Evolutionary conservation across 2,329 filamentous ascomycete species (phyloP), one percentile per base, ranked within the genome.

Genomic region (Paecilomyces sp.): DNA sequence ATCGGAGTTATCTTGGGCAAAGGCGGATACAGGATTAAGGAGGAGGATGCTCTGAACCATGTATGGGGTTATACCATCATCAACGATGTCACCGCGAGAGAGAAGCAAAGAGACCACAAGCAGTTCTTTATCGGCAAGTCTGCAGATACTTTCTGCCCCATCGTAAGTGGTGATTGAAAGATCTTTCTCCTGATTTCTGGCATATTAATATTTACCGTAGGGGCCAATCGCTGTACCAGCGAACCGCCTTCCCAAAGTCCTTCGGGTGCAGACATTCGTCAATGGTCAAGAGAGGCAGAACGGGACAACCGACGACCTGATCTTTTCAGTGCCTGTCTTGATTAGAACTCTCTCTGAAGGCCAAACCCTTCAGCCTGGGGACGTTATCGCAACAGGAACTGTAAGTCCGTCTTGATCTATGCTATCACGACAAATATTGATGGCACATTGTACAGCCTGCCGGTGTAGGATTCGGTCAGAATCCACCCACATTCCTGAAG

Each of bases 51-150:
- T 0, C 73, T 77, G 74, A 71, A 79, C 13, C 67, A 84, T 64
- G 80, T 85, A 1, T 84, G 81, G 81, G 83, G 83, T 0, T 85
- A 80, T 61, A 83, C 81, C 0, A 83, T 83, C 47, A 75, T 81
- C 53, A 85, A 85, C 63, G 83, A 85, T 57, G 73, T 85, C 15
- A 83, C 82, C 0, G 81, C 81, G 0, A 71, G 83, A 15, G 80
- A 80, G 52, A 75, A 77, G 63, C 83, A 85, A 66, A 69, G 81
- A 30, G 82, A 85, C 56, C 83, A 85, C 60, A 85, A 85, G 66
- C 83, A 86, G 61, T 85, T 85, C 67, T 85, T 80, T 58, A 79
- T 86, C 56, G 83, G 83, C 7, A 85, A 85, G 66, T 82, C 79
- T 0, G 70, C 77, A 0, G 36, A 47, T n/a, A 47, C 36, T 47